phyloP scores from a whole-genome alignment of 2,329 filamentous ascomycete genomes.

The Leptographium galeiforme region DNA sequence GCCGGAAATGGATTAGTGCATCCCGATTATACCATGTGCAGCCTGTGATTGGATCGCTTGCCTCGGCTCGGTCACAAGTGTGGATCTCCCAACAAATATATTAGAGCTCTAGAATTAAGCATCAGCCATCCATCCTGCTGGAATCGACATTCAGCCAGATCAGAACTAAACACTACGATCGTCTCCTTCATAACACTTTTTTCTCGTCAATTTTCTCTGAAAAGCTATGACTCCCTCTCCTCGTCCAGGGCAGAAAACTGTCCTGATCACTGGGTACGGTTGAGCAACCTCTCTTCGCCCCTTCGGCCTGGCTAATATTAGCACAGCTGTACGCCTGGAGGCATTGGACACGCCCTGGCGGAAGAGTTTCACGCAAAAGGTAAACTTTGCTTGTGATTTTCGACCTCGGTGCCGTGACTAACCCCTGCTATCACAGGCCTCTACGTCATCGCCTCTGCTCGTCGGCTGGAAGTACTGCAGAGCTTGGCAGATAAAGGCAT shows the following conservation, averaged over 20 bases:
- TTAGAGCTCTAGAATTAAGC: too few relatives aligned
- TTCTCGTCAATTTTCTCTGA: neutral
- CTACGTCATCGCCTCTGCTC: conserved; percentile 44
- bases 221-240: conserved; percentile 1
- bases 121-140: too few relatives aligned
- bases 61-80: too few relatives aligned
- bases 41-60: too few relatives aligned
- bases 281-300: neutral
- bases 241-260: conserved; percentile 24
- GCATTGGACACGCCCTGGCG: conserved; percentile 42
- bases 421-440: conserved; percentile 21
- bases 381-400: conserved; percentile 11
- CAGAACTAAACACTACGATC: too few relatives aligned
- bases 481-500: conserved; percentile 33
- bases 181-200: too few relatives aligned
- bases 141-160: too few relatives aligned
- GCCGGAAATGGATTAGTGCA: too few relatives aligned
- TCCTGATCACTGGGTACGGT: conserved; percentile 36
- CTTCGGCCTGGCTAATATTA: neutral
- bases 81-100: too few relatives aligned
- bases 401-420: too few relatives aligned
- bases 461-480: conserved; percentile 32
- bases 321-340: conserved; percentile 41
- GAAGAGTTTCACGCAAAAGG: conserved; percentile 39
- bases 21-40: too few relatives aligned